These are phyloP conservation scores for Lasiodiplodia sp. DNA, from an alignment of 2,329 filamentous ascomycete genomes.

Conservation along the genomic window DNA sequence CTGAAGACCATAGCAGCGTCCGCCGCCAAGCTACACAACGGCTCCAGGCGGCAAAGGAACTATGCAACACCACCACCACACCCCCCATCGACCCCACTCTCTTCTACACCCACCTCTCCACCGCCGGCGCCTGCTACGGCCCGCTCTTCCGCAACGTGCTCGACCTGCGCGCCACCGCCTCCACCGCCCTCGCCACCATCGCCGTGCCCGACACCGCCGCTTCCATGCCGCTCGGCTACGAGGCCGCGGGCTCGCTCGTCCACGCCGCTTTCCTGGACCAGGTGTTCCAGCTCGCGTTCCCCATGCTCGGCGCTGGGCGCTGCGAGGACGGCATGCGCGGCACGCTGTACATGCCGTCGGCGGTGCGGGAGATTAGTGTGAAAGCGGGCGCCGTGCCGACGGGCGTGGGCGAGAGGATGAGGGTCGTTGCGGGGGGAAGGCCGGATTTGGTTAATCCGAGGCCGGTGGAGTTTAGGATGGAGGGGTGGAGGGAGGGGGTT, in stretches of 20 bases:
- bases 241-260: constrained; percentile 17
- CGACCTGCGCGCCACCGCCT: background rate
- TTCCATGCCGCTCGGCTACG: constrained; percentile 16
- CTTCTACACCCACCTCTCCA: constrained; percentile 15
- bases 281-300: constrained; percentile 26
- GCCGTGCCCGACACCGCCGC: constrained; percentile 23
- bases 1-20: background rate
- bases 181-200: background rate
- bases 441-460: constrained; percentile 7
- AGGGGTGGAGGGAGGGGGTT: background rate
- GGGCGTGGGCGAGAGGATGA: constrained; percentile 5
- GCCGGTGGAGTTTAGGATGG: constrained; percentile 16
- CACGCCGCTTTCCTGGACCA: constrained; percentile 28
- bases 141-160: constrained; percentile 23
- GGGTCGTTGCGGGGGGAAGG: background rate
- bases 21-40: background rate
- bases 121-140: constrained; percentile 25
- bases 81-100: background rate
- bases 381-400: background rate
- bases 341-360: constrained; percentile 26
- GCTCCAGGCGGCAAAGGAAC: background rate
- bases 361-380: constrained; percentile 11
- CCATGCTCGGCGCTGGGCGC: constrained; percentile 21
- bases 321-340: background rate
- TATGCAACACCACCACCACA: background rate